phyloP scores from a whole-genome alignment of 192 early-diverging fungal species.

The Coemansia sp. region DNA sequence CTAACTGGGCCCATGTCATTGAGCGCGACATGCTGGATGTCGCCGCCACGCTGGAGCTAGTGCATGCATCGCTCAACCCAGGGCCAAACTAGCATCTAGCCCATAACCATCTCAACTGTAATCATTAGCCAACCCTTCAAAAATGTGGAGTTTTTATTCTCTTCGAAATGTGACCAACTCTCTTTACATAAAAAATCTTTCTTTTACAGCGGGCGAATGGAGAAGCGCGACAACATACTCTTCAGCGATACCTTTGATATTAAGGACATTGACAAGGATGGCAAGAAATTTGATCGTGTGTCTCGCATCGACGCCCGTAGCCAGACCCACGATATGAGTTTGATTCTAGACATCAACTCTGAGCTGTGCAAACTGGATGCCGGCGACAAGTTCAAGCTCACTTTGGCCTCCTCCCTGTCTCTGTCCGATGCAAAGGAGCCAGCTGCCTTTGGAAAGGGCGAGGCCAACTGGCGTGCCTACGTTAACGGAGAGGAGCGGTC shows the following conservation, averaged over 20 bases:
- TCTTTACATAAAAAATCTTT: background rate
- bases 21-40: conserved; percentile 80
- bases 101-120: background rate
- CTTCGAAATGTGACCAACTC: too few species aligned
- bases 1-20: conserved; percentile 82
- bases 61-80: conserved; percentile 43
- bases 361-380: conserved; percentile 89
- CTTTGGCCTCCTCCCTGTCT: conserved; percentile 76
- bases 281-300: conserved; percentile 94
- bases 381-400: conserved; percentile 81
- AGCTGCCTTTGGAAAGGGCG: conserved; percentile 52
- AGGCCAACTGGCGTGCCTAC: conserved; percentile 54
- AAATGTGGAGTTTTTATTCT: background rate
- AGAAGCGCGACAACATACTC: conserved; percentile 72
- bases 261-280: conserved; percentile 82
- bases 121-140: background rate
- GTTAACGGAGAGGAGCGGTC: conserved; percentile 60
- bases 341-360: conserved; percentile 92
- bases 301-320: conserved; percentile 79
- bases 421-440: conserved; percentile 47
- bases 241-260: conserved; percentile 89
- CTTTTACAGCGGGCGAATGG: conserved; percentile 30
- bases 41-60: conserved; percentile 62
- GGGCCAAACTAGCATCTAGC: background rate
- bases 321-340: conserved; percentile 84